phyloP scores from a whole-genome alignment of 164 flowering plant genomes.

The Santalum album region DNA sequence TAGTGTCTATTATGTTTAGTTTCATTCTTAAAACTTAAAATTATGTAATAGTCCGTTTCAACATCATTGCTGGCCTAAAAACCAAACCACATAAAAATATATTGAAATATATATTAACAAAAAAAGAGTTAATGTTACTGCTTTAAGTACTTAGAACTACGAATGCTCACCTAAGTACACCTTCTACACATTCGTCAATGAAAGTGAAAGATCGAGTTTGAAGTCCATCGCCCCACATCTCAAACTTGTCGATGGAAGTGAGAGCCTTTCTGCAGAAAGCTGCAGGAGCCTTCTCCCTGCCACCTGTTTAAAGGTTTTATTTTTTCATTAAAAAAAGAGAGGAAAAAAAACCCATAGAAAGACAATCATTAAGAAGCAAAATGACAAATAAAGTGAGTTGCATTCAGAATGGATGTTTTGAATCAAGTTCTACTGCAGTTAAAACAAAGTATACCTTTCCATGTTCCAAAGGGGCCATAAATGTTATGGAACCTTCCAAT shows the following conservation, averaged over 20 bases:
- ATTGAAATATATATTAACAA: too few relatives aligned
- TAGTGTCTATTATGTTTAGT: too few relatives aligned
- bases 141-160: too few relatives aligned
- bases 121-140: too few relatives aligned
- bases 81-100: too few relatives aligned
- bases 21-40: too few relatives aligned
- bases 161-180: conserved; percentile 67
- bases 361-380: conserved; percentile 10
- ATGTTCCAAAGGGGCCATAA: conserved; percentile 96
- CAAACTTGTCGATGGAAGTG: conserved; percentile 82
- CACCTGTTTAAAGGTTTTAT: too few relatives aligned
- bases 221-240: conserved; percentile 99
- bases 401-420: not conserved
- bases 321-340: too few relatives aligned
- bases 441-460: conserved; percentile 62
- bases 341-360: too few relatives aligned
- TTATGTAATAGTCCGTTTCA: too few relatives aligned
- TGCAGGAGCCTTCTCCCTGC: conserved; percentile 99
- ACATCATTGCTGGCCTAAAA: too few relatives aligned
- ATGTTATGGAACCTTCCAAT: conserved; percentile 97
- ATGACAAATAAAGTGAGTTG: conserved; percentile 1
- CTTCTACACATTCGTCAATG: conserved; percentile 97
- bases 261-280: conserved; percentile 92
- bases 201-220: conserved; percentile 97
- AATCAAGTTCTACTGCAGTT: not conserved